phyloP scores from a whole-genome alignment of 2,329 filamentous ascomycete species.

The Talaromyces sp. region DNA sequence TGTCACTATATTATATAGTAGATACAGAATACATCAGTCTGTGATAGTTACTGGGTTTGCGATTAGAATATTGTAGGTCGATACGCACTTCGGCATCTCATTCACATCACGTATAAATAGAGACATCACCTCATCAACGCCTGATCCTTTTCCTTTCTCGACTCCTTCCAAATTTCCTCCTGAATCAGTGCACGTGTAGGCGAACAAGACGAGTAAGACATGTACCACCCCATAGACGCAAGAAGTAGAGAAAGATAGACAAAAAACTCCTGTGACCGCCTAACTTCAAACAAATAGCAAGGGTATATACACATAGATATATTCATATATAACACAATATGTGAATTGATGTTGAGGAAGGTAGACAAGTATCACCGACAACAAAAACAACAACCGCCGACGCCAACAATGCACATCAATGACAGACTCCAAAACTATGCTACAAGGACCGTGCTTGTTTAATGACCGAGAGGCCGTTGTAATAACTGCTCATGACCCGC shows the following conservation, averaged over 20 bases:
- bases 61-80: neutral
- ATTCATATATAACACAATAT: constrained; percentile 8
- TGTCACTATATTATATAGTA: neutral
- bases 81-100: neutral
- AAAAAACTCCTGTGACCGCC: neutral
- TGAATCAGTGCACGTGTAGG: neutral
- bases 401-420: constrained; percentile 3
- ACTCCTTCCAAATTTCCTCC: neutral
- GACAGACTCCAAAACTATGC: constrained; percentile 6
- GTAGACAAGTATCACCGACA: neutral
- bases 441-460: neutral
- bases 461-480: constrained; percentile 13
- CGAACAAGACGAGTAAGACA: neutral
- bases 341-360: neutral
- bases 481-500: constrained; percentile 17
- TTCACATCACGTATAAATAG: neutral
- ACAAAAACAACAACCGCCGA: neutral
- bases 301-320: constrained; percentile 7
- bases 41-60: neutral
- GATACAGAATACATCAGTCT: neutral
- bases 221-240: neutral
- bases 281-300: neutral
- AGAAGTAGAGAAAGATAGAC: neutral
- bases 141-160: neutral
- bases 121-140: neutral